phyloP scores from a whole-genome alignment of 2,329 filamentous ascomycete genomes.

The Monilinia laxa region DNA sequence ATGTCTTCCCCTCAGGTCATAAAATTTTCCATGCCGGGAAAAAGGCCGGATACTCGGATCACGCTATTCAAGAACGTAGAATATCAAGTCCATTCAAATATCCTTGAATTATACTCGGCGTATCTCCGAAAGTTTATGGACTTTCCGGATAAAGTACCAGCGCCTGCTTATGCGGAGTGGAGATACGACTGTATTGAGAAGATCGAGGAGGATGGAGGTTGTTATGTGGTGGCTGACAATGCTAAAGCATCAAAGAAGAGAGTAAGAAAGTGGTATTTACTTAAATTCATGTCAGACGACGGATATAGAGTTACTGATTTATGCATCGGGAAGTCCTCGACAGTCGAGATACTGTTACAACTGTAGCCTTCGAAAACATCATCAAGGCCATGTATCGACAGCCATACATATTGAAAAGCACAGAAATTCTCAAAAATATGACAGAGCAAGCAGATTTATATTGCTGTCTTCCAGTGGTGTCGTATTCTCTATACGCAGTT shows the following conservation, averaged over 20 bases:
- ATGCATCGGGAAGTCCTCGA: no score
- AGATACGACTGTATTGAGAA: not conserved
- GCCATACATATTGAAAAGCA: not conserved
- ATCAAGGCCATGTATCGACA: not conserved
- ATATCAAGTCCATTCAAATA: constrained; percentile 22
- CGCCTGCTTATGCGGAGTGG: not conserved
- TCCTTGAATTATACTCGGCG: constrained; percentile 23
- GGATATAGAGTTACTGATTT: no score
- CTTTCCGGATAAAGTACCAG: constrained; percentile 23
- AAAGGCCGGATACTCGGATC: not conserved
- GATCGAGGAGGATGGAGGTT: not conserved
- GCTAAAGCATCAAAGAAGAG: no score
- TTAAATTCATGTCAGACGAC: no score
- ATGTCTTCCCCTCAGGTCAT: not conserved
- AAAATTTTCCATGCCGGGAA: not conserved
- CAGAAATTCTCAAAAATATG: not conserved
- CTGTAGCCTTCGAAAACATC: not conserved
- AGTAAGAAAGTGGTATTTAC: not conserved
- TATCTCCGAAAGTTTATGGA: constrained; percentile 27
- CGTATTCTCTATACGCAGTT: not conserved
- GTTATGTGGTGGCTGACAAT: not conserved
- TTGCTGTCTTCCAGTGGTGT: not conserved
- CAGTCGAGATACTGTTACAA: not conserved
- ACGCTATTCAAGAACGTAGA: not conserved
- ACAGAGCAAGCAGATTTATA: not conserved